A percentile compares a stretch with the other conserved stretches of the same genome.
Evolutionary conservation across 768 basidiomycete genomes (phyloP).

Genomic region (Podaxis sp.): DNA sequence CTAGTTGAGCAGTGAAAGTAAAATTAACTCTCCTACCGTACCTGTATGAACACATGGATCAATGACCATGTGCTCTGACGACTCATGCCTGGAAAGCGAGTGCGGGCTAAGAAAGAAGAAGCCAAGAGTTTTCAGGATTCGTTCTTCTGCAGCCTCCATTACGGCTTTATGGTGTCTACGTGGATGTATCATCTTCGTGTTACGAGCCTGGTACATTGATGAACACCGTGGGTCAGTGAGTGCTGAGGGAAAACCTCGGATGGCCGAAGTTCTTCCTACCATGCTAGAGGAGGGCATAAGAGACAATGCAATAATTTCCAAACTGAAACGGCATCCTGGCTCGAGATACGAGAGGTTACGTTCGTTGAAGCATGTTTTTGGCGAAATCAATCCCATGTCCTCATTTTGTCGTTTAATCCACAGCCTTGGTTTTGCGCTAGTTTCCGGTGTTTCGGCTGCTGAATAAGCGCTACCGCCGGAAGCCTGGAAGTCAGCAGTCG

Average conservation of each 20-base stretch:
- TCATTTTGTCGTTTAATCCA: not conserved
- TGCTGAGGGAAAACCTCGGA: slow-evolving; percentile 28
- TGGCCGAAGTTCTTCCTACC: slow-evolving; percentile 30
- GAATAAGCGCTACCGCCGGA: slow-evolving; percentile 31
- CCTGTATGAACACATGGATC: slow-evolving; percentile 4
- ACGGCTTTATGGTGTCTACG: not conserved
- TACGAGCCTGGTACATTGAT: not conserved
- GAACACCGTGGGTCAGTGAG: not conserved
- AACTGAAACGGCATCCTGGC: not conserved
- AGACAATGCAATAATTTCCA: slow-evolving; percentile 7
- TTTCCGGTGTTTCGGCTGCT: slow-evolving; percentile 16
- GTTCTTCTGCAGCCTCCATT: not conserved
- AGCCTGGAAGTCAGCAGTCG: slow-evolving; percentile 15
- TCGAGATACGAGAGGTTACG: not conserved
- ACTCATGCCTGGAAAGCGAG: not conserved
- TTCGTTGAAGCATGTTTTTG: not conserved
- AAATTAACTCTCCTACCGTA: not conserved
- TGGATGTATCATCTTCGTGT: not conserved
- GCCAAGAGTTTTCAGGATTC: not conserved
- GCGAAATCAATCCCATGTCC: not conserved
- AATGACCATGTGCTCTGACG: slow-evolving; percentile 1
- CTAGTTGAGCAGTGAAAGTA: not conserved
- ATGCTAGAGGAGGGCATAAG: not conserved
- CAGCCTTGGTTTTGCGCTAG: not conserved
- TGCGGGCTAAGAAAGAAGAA: not conserved